Evolutionary conservation across 345 rosid genomes (phyloP), one percentile per base, ranked within the genome.

Genomic region (Rubroshorea leprosula): DNA sequence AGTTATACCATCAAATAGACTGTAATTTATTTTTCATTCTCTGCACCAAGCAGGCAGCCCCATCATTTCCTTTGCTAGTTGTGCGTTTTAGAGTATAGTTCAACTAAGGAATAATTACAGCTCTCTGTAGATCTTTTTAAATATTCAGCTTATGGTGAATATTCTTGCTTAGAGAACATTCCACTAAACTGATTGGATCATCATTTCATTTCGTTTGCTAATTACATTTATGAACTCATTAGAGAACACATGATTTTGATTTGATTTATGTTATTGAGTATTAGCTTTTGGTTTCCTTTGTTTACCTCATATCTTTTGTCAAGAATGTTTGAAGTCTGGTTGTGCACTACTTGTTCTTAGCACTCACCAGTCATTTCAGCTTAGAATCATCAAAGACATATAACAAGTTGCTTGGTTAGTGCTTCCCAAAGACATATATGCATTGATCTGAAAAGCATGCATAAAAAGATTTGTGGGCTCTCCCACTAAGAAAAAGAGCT

Each of bases 401-500:
- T 49, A 12, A 47, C 71, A 55, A 62, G 58, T 62, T 65, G 72
- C 68, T 61, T 58, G 50, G 71, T 58, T 58, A 51, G 73, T 75
- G 71, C 74, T 64, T 35, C 63, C 46, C 19, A 52, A 45, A 41
- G 24, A 18, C 25, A 65, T 56, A 23, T 66, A 46, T 5, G 16
- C 44, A 47, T 9, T 22, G 5, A 16, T 25, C 25, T 17, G 3
- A 44, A 27, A 49, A 17, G 27, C 51, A 57, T 73, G 64, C 55
- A 57, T 67, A 19, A 55, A 26, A 45, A 51, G 15, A 61, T 49
- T 27, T 46, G 63, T 60, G 68, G 75, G 73, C 59, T 55, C 65
- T 67, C 55, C 81, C 64, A 76, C 65, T 23, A 51, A 21, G 4
- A 50, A 72, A 60, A 62, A 45, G 61, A 54, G 25, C 20, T 23